Percentiles rank a stretch among this genome's conserved stretches.
Conservation (phyloP, 441 rosid genomes). For the Erodium chrysanthum region DNA sequence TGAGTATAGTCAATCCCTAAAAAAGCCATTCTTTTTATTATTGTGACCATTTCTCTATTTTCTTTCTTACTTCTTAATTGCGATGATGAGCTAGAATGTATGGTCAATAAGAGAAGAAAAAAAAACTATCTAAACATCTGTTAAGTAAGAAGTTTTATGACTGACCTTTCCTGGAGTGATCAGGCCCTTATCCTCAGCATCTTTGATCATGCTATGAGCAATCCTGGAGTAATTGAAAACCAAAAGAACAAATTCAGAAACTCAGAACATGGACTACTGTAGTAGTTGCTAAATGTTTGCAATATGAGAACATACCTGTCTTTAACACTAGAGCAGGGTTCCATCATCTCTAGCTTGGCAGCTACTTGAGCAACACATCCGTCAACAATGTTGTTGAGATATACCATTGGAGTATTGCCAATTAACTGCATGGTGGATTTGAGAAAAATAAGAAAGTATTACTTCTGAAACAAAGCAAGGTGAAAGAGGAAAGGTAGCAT, state of each 20-base stretch:
- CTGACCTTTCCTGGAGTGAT: conserved; percentile 70
- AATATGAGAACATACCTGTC: conserved; percentile 35
- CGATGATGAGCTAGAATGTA: too few relatives aligned
- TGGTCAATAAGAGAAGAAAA: too few relatives aligned
- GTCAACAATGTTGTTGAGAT: conserved; percentile 54
- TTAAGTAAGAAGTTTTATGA: not conserved
- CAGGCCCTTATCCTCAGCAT: conserved; percentile 70
- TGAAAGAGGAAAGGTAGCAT: conserved; percentile 5
- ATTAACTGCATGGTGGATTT: conserved; percentile 37
- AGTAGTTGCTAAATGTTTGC: not conserved
- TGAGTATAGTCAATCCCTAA: not conserved
- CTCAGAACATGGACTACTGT: not conserved
- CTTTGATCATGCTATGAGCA: conserved; percentile 63
- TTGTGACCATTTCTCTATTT: not conserved
- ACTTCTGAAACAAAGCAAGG: not conserved
- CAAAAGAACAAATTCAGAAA: not conserved
- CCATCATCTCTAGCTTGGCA: conserved; percentile 65
- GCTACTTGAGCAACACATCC: conserved; percentile 64
- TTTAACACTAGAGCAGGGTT: conserved; percentile 63
- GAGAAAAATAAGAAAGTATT: not conserved
- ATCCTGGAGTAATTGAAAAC: conserved; percentile 27
- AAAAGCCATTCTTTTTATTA: not conserved
- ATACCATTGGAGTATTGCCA: conserved; percentile 69
- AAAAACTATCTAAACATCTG: not conserved
- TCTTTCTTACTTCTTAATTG: not conserved